A percentile compares a stretch with the other conserved stretches of the same genome.
These are phyloP conservation scores for Ogataea minuta DNA, from an alignment of 805 yeast genomes.

Conservation along the genomic window DNA sequence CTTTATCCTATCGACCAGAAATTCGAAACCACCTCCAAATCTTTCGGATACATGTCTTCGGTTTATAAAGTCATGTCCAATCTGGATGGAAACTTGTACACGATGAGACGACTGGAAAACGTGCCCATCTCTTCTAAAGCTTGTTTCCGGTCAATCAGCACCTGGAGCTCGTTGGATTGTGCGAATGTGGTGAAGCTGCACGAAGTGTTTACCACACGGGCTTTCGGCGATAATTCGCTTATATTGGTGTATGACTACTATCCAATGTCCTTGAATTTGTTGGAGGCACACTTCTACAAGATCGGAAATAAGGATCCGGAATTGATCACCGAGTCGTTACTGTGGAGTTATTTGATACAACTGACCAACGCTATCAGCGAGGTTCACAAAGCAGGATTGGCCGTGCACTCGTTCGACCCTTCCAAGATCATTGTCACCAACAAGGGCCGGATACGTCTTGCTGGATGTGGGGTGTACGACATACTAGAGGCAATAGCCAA, in stretches of 20 bases:
- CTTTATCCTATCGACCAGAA: conserved; percentile 74
- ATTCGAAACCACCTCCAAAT: conserved; percentile 36
- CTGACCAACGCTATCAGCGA: conserved; percentile 64
- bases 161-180: conserved; percentile 59
- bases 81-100: conserved; percentile 72
- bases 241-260: conserved; percentile 80
- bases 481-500: conserved; percentile 45
- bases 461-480: conserved; percentile 71
- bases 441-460: conserved; percentile 66
- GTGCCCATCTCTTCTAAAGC: conserved; percentile 54
- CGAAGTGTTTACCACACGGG: conserved; percentile 84
- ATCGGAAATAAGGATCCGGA: conserved; percentile 39
- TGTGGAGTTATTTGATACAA: conserved; percentile 81
- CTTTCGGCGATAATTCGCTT: conserved; percentile 78
- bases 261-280: conserved; percentile 71
- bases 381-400: conserved; percentile 62
- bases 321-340: conserved; percentile 56
- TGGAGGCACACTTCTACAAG: conserved; percentile 61
- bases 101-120: conserved; percentile 69
- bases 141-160: conserved; percentile 58
- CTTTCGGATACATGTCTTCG: conserved; percentile 56
- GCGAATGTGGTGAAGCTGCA: conserved; percentile 64
- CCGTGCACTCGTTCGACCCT: conserved; percentile 61
- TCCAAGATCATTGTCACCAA: conserved; percentile 73
- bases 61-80: conserved; percentile 80